These are phyloP conservation scores for Yamadazyma nakazawae DNA, from an alignment of 805 yeast species.

Conservation along the genomic window DNA sequence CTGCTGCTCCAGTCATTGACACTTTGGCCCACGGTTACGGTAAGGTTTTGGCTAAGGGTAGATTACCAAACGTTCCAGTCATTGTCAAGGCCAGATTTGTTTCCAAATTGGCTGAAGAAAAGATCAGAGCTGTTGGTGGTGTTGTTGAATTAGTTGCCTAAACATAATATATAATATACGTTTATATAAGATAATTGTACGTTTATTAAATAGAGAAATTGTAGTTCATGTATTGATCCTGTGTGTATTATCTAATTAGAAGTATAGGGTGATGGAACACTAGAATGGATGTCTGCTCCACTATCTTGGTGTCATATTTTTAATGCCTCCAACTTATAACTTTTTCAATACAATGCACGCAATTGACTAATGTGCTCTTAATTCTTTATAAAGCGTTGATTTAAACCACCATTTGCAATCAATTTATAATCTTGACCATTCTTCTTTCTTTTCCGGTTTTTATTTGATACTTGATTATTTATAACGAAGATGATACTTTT, in stretches of 20 bases:
- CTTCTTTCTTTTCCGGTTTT: no score
- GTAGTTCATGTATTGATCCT: neutral
- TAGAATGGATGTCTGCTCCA: no score
- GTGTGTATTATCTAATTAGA: neutral
- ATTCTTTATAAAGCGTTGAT: no score
- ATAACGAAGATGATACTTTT: no score
- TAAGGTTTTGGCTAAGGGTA: conserved; percentile 99
- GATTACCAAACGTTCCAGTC: conserved; percentile 96
- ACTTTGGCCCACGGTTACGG: conserved; percentile 99
- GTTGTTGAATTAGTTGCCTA: conserved; percentile 99
- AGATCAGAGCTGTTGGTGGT: conserved; percentile 99
- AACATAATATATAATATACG: conserved; percentile 11
- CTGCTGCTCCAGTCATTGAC: conserved; percentile 98
- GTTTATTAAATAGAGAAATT: neutral
- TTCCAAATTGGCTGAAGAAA: conserved; percentile 98
- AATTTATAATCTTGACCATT: no score
- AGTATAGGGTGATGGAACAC: no score
- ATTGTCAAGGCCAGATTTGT: conserved; percentile 99
- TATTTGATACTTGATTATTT: no score
- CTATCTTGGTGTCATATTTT: no score
- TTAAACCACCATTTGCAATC: no score
- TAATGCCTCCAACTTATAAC: no score
- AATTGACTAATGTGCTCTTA: no score
- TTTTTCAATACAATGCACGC: no score
- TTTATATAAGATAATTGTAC: neutral